Base-by-base conservation (phyloP, 2,329 filamentous ascomycete genomes). In the Botrytis tulipae region DNA sequence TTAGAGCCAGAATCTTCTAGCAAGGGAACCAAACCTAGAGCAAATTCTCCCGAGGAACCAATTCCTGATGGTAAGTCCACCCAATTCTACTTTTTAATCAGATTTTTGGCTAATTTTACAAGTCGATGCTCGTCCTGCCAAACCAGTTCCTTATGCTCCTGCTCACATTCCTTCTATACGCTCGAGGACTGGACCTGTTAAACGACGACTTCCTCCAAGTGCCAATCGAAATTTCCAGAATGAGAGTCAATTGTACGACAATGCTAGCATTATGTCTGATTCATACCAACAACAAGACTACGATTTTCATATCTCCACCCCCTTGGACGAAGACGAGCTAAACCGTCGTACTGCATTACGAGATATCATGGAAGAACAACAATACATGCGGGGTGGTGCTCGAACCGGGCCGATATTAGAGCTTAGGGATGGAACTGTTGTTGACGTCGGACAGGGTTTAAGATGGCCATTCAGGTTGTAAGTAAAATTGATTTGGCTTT, bases 201-300 rank as follows among this genome's bases (percentile, higher is more conserved):
- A 61, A 22, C 71, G 51, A 60, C 62, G 71, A 60, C 42, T 71
- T 46, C 25, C 69, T 29, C 29, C 32, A 14, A 37, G 25, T 63
- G 29, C 59, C 1, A 71, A 79, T 25, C 69, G 73, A 46, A 83
- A 81, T 73, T 85, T 82, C 75, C 76, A 73, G 18, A 78, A 80
- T 18, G 84, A 85, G 71, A 82, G 80, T 67, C 74, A 73, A 29
- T 63, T 85, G 9, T 85, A 81, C 74, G 70, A 75, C 2, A 74
- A 80, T 46, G 82, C 83, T 42, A 76, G 75, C n/a, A 72, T 85
- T 40, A 77, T 71, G 74, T 78, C 72, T 74, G 81, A 67, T 77
- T 71, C 71, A 18, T 66, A 66, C 44, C 42, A 66, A 22, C 60
- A 72, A n/a, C 61, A 72, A 35, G 48, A 68, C 29, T 78, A 68